A percentile compares a stretch with the other conserved stretches of the same genome.
These are phyloP conservation scores for Lichtheimia ramosa DNA, from an alignment of 371 early-diverging fungal genomes.

Conservation along the genomic window DNA sequence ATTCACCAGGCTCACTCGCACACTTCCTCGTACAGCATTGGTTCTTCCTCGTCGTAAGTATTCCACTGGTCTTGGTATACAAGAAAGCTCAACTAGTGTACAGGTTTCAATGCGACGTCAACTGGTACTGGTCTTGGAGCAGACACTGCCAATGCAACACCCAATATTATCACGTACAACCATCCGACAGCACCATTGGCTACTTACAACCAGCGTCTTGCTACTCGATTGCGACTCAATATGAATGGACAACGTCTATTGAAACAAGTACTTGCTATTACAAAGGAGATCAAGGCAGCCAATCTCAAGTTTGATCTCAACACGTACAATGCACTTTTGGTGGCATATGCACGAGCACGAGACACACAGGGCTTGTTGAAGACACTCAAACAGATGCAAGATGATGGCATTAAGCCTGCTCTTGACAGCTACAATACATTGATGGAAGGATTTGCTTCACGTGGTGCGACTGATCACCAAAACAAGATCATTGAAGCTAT, in stretches of 20 bases:
- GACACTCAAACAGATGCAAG: conserved; percentile 33
- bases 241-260: conserved; percentile 12
- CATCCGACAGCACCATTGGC: conserved; percentile 39
- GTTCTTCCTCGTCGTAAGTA: too few relatives aligned
- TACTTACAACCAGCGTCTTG: conserved; percentile 25
- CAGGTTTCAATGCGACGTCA: not conserved
- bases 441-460: conserved; percentile 1
- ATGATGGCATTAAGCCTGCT: conserved; percentile 25
- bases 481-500: conserved; percentile 28
- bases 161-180: conserved; percentile 20
- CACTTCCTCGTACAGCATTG: too few relatives aligned
- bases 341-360: conserved; percentile 38
- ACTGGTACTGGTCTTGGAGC: not conserved
- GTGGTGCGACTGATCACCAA: not conserved
- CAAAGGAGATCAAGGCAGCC: conserved; percentile 30
- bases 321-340: conserved; percentile 51
- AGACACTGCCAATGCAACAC: too few relatives aligned
- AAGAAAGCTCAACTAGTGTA: not conserved
- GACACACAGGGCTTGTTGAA: conserved; percentile 12
- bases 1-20: too few relatives aligned
- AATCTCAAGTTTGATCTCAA: conserved; percentile 44
- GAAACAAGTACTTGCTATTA: conserved; percentile 19
- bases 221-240: conserved; percentile 10
- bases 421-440: conserved; percentile 33
- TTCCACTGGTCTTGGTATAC: not conserved